Percentiles rank a stretch among this genome's conserved stretches.
Evolutionary conservation across 768 basidiomycete genomes (phyloP).

Genomic region (Collybiopsis confluens): DNA sequence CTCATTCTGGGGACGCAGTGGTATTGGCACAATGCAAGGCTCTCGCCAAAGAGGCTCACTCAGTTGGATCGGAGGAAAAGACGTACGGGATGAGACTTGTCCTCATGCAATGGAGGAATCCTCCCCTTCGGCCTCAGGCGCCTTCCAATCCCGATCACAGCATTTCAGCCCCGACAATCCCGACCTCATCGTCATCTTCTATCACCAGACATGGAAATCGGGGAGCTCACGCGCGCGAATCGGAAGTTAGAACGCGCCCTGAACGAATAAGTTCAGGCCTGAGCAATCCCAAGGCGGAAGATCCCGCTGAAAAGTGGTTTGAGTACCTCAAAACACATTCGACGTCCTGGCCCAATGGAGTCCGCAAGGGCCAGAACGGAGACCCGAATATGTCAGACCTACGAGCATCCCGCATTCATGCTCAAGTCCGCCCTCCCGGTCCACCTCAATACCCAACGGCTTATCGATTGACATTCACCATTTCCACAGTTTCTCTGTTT

Average conservation of each 20-base stretch:
- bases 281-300: background rate
- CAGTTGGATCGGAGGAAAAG: background rate
- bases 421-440: background rate
- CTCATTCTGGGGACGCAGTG: background rate
- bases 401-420: background rate
- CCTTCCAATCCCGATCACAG: background rate
- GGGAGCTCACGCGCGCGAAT: too few species aligned
- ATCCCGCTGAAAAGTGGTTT: slow-evolving; percentile 3
- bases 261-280: background rate
- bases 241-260: too few species aligned
- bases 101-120: background rate
- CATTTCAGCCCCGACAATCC: slow-evolving; percentile 15
- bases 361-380: background rate
- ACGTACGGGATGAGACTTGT: background rate
- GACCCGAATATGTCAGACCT: background rate
- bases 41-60: background rate
- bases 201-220: background rate
- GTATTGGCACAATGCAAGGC: background rate
- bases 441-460: background rate
- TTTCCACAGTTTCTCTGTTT: background rate
- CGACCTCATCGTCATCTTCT: background rate
- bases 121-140: background rate
- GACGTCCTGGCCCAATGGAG: slow-evolving; percentile 20
- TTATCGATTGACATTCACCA: background rate
- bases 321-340: background rate